phyloP scores from a whole-genome alignment of 257 asterid species.

The Striga asiatica region DNA sequence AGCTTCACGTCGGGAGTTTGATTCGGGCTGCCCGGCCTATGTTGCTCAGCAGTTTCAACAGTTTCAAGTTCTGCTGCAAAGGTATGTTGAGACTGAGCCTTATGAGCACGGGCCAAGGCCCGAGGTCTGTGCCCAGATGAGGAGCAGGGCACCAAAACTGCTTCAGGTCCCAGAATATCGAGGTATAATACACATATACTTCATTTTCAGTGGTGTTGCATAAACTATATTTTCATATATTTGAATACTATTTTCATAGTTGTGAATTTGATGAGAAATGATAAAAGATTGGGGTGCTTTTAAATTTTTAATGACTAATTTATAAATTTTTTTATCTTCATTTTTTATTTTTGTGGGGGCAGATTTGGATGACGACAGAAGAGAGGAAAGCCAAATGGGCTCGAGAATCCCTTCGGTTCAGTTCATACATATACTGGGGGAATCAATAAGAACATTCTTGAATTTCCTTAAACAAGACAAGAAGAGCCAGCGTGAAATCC shows the following conservation, averaged over 20 bases:
- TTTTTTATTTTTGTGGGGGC: not conserved
- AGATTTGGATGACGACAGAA: constrained; percentile 42
- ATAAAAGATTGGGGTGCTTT: no score
- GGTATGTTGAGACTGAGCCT: constrained; percentile 2
- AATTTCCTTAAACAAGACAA: constrained; percentile 1
- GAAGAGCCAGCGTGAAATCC: not conserved
- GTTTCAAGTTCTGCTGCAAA: constrained; percentile 5
- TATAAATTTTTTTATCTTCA: not conserved
- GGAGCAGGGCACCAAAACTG: constrained; percentile 56
- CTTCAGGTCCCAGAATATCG: constrained; percentile 79
- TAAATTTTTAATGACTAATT: not conserved
- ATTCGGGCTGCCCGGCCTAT: not conserved
- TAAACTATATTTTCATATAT: no score
- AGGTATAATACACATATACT: constrained; percentile 30
- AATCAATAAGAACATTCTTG: constrained; percentile 1
- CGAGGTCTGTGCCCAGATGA: constrained; percentile 21
- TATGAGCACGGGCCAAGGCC: constrained; percentile 2
- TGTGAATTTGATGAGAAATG: no score
- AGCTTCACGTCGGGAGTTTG: not conserved
- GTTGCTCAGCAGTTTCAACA: constrained; percentile 5
- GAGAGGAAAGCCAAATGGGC: constrained; percentile 26
- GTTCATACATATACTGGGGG: constrained; percentile 40
- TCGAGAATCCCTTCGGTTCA: constrained; percentile 60
- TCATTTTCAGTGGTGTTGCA: no score
- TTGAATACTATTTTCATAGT: no score